Base-by-base conservation (phyloP, 2,329 filamentous ascomycete species). In the Colletotrichum sp. region DNA sequence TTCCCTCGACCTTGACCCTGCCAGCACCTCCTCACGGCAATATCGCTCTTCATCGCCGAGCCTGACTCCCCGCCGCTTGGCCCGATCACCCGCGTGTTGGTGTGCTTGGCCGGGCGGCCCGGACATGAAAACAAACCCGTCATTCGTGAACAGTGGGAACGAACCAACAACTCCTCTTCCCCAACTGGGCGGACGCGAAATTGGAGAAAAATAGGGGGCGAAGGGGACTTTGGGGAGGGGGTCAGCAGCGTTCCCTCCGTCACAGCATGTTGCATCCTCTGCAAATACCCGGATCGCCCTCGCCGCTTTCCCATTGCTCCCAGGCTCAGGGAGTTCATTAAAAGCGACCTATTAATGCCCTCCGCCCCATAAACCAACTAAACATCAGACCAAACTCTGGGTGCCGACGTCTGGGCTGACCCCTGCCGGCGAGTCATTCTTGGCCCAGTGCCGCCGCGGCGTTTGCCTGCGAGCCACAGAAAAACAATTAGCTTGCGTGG, bases 401-500 rank as follows among this genome's bases (percentile, higher is more conserved):
- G 70, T 44, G 39, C n/a, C 70, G 59, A 22, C 59, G 13, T 28
- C 73, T 73, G 64, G 74, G 65, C 36, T 52, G 19, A 65, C 36
- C 70, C 74, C 59, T 76, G 70, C 28, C 44, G 48, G 34, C 74
- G 74, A 76, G 74, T 76, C 74, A 76, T 39, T 19, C 32, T 36
- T 28, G 27, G 32, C 27, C 57, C 55, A 52, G 2, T 27, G 68
- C 68, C 59, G 59, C 68, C 57, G 19, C 52, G 59, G 39, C 19
- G 65, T 68, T 68, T 55, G 57, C 11, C 59, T 39, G 39, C 22
- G 19, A 59, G 59, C 32, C 70, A 64, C 65, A 34, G 34, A 75
- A 63, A 73, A 68, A 36, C 74, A 76, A 74, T 76, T 55, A 65
- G 64, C 72, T 44, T 74, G 74, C 70, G 72, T 73, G 64, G 74